A percentile compares a stretch with the other conserved stretches of the same genome.
Conservation (phyloP, 257 asterid genomes). For the Przewalskia tangutica region DNA sequence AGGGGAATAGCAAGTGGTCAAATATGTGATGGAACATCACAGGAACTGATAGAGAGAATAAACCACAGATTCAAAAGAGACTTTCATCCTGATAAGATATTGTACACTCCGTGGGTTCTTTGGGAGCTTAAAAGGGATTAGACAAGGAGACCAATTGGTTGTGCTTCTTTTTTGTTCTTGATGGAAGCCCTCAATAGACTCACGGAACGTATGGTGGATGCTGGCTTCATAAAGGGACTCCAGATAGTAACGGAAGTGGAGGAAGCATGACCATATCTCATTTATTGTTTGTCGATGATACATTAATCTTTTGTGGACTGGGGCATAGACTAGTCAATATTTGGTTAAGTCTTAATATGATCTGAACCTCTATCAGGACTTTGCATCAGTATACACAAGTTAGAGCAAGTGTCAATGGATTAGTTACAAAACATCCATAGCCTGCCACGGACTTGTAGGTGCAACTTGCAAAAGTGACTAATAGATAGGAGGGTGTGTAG, state of each 20-base stretch:
- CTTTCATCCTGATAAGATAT: background rate
- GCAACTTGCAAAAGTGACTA: background rate
- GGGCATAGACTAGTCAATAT: background rate
- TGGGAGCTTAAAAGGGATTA: background rate
- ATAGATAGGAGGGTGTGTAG: background rate
- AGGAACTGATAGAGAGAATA: background rate
- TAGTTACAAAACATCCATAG: background rate
- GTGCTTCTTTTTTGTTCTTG: background rate
- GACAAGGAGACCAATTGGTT: background rate
- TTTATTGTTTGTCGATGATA: background rate
- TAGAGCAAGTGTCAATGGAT: background rate
- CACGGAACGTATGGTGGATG: background rate
- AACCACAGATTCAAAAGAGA: background rate
- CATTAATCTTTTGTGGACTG: background rate
- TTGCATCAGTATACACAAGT: background rate
- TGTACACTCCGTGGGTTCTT: background rate
- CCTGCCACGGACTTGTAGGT: background rate
- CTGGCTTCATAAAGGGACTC: background rate
- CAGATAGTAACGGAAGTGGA: background rate
- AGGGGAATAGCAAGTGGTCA: background rate
- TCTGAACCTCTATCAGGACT: background rate
- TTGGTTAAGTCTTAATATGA: background rate
- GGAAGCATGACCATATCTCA: background rate
- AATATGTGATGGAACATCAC: background rate
- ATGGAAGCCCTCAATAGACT: background rate